Evolutionary conservation across 2,329 filamentous ascomycete species (phyloP).

Genomic region (Penicillium sp.): DNA sequence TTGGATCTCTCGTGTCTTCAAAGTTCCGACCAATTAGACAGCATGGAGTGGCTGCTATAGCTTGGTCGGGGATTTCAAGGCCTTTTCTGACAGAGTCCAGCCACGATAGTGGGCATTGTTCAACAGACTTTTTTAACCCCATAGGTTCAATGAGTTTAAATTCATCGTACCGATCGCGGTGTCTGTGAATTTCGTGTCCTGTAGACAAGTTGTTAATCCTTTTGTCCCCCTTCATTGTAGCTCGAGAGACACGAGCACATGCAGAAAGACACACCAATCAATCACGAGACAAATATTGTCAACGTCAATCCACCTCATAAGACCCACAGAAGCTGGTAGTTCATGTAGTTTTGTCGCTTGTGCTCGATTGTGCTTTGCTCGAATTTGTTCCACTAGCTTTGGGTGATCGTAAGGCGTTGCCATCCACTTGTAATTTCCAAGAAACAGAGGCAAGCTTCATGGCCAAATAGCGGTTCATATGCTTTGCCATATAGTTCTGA

Average conservation of each 20-base stretch:
- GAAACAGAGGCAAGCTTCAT: background rate
- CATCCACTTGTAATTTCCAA: background rate
- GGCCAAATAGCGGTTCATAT: background rate
- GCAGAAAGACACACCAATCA: background rate
- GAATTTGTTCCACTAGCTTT: background rate
- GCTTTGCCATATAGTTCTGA: background rate
- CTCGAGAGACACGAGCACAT: background rate
- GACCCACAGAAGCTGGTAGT: background rate
- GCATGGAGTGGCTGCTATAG: background rate
- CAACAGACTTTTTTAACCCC: background rate
- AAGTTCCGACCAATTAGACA: background rate
- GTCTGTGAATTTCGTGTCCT: background rate
- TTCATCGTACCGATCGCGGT: background rate
- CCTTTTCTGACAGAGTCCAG: background rate
- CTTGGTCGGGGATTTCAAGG: background rate
- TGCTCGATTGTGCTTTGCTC: background rate
- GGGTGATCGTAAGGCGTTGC: background rate
- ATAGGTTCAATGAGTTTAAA: background rate
- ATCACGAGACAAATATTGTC: background rate
- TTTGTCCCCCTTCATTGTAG: background rate
- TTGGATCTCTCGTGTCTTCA: background rate
- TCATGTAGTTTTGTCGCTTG: background rate
- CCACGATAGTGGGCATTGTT: constrained; percentile 4
- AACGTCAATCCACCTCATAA: background rate
- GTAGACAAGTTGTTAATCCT: background rate